Base-by-base conservation (phyloP, 306 rosid species). In the Potentilla sterilis region DNA sequence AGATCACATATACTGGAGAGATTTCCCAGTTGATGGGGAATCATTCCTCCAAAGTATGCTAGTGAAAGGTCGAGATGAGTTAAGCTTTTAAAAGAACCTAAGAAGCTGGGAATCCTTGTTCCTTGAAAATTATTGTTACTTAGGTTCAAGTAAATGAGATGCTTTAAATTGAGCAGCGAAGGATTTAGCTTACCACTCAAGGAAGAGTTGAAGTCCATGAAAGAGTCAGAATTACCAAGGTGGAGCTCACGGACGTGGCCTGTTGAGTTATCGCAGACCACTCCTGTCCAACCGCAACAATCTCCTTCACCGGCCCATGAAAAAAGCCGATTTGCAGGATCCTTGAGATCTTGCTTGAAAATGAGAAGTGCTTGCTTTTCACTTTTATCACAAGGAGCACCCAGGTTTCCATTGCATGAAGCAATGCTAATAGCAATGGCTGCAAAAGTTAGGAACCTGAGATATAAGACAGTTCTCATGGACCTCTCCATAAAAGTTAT, bases 1-100 rank as follows among this genome's bases (percentile, higher is more conserved):
- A 49, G 16, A 15, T 49, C n/a, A 5, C 21, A 6, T 49, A 78
- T 48, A 19, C 11, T 63, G 0, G 86, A 75, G 22, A 78, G 80
- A 58, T 75, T 78, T 14, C 83, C 83, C 1, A 83, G 52, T 6
- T 78, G 75, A 35, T 54, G 65, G 7, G 80, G 83, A 7, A 75
- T 70, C 34, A 9, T 3, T 21, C 86, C 83, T 0, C 4, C 6
- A 34, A 76, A 72, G 4, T 15, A 21, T 0, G 75, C 21, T 6
- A 1, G 0, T 15, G 62, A 0, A 24, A 79, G 75, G 66, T 69
- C 19, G 24, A 75, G 79, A 34, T 75, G 43, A 5, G 19, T 47
- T 24, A 83, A 72, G 9, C 61, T 71, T 7, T 12, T 58, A 1
- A 79, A n/a, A 32, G 64, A 79, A 9, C 83, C 77, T 0, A 73